Percentiles rank a stretch among this genome's conserved stretches.
Conservation (phyloP, 2,329 filamentous ascomycete species). For the Diaporthe sp. region DNA sequence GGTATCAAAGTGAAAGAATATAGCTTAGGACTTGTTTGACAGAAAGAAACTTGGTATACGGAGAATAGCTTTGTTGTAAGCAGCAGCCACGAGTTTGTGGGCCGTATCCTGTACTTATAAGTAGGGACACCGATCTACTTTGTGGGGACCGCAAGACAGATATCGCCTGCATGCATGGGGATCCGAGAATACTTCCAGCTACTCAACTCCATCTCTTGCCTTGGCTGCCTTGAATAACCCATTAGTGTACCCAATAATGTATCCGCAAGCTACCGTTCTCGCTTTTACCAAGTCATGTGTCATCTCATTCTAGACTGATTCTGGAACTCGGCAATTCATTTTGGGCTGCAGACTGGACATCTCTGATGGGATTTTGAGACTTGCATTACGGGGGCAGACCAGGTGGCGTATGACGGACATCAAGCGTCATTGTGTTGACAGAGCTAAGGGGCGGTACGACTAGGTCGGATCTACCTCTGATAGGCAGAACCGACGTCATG, state of each 20-base stretch:
- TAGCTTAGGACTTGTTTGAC: background rate
- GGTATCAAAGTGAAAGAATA: background rate
- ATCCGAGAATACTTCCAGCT: background rate
- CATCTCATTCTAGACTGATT: background rate
- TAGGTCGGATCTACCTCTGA: constrained; percentile 14
- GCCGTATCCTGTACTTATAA: constrained; percentile 1
- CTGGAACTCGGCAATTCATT: constrained; percentile 3
- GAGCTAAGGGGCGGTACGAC: constrained; percentile 5
- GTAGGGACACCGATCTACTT: background rate
- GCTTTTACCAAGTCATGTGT: constrained; percentile 26
- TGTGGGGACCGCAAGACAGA: background rate
- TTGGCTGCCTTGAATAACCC: background rate
- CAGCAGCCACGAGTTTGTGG: background rate
- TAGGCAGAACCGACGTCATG: constrained; percentile 32
- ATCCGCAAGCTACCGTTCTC: background rate
- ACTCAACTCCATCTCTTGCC: background rate
- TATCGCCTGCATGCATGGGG: background rate
- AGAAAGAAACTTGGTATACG: background rate
- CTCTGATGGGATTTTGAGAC: constrained; percentile 21
- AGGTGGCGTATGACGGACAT: constrained; percentile 13
- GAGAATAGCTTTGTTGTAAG: background rate
- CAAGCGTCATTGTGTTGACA: constrained; percentile 12
- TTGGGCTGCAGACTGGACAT: background rate
- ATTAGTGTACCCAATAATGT: background rate
- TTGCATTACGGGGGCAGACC: background rate